A percentile compares a stretch with the other conserved stretches of the same genome.
phyloP scores from a whole-genome alignment of 495 filamentous ascomycete species.

The Neurospora pannonica region DNA sequence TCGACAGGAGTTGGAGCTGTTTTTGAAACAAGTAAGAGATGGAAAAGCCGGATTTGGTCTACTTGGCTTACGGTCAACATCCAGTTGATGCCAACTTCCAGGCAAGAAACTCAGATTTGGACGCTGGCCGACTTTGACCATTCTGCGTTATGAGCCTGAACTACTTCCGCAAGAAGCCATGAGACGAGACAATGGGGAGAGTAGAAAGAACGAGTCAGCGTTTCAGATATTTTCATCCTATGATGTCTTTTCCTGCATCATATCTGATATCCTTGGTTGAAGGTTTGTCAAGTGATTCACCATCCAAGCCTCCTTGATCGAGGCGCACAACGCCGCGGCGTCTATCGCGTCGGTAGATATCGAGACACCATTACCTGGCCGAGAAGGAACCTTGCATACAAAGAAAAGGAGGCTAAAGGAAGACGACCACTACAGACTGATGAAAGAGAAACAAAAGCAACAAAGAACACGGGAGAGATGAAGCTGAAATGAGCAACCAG shows the following conservation, averaged over 20 bases:
- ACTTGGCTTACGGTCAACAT: neutral
- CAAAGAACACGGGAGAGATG: neutral
- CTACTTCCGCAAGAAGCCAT: neutral
- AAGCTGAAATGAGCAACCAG: neutral
- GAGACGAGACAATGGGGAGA: neutral
- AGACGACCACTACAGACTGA: neutral
- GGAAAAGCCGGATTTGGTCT: neutral
- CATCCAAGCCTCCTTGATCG: neutral
- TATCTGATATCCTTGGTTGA: neutral
- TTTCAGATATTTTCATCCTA: neutral
- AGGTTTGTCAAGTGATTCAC: neutral
- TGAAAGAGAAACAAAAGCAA: neutral
- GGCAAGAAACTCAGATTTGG: neutral
- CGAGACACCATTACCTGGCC: neutral
- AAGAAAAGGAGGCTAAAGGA: neutral
- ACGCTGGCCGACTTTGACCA: neutral
- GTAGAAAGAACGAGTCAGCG: neutral
- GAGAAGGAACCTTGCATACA: neutral
- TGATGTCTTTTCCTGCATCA: neutral
- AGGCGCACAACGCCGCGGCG: neutral
- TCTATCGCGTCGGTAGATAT: neutral
- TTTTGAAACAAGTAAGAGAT: neutral
- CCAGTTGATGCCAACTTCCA: neutral
- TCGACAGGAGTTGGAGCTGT: neutral
- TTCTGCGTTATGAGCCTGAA: neutral